phyloP scores from a whole-genome alignment of 2,329 filamentous ascomycete species.

The Aureobasidium sp. region DNA sequence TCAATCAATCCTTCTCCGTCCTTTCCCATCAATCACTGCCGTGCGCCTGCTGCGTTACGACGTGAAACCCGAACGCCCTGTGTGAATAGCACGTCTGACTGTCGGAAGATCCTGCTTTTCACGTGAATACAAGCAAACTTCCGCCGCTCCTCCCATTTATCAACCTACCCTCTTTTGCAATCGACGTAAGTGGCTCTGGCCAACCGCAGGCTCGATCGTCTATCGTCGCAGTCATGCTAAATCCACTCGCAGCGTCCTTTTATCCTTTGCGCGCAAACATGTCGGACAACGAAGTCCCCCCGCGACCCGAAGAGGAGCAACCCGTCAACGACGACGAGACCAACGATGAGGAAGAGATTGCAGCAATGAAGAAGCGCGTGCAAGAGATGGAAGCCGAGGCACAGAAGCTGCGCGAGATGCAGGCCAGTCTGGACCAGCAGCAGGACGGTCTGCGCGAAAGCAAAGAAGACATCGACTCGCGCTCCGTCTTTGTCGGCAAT shows the following conservation, averaged over 20 bases:
- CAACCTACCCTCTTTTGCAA: neutral
- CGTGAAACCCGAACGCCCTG: neutral
- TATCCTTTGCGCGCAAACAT: constrained; percentile 17
- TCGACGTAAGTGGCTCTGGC: constrained; percentile 1
- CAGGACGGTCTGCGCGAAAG: constrained; percentile 78
- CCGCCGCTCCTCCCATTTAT: neutral
- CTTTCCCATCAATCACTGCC: neutral
- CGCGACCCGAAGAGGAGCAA: constrained; percentile 22
- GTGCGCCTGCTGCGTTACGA: neutral
- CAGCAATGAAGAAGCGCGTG: constrained; percentile 47
- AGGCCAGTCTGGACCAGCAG: constrained; percentile 68
- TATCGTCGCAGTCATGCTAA: neutral
- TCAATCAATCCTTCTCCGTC: neutral
- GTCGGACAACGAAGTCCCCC: constrained; percentile 25
- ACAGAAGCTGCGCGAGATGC: constrained; percentile 49
- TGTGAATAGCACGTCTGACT: neutral
- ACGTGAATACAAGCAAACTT: neutral
- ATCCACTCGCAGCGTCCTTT: constrained; percentile 8
- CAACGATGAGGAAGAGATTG: constrained; percentile 37
- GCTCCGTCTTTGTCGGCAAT: constrained; percentile 97
- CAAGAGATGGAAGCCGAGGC: constrained; percentile 54
- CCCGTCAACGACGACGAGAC: constrained; percentile 26
- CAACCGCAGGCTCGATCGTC: neutral
- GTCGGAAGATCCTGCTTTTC: neutral
- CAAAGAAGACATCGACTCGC: constrained; percentile 89